Evolutionary conservation across 306 rosid genomes (phyloP).

Genomic region (Lathyrus tuberosus): DNA sequence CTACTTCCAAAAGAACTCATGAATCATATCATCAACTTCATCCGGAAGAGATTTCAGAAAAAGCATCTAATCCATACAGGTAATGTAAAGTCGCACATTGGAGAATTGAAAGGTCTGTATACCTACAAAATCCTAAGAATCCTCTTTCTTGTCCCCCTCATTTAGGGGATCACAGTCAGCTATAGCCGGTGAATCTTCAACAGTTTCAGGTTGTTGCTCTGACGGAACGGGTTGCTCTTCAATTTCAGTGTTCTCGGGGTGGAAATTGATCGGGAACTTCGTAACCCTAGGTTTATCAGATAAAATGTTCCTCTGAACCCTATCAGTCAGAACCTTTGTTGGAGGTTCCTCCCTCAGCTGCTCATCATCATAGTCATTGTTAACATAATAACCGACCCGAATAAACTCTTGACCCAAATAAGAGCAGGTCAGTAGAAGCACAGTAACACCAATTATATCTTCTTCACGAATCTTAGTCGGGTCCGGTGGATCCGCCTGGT

Average conservation of each 20-base stretch:
- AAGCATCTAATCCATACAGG: conserved; percentile 39
- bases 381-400: conserved; percentile 89
- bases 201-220: conserved; percentile 50
- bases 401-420: conserved; percentile 88
- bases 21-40: conserved; percentile 34
- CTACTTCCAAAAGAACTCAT: conserved; percentile 36
- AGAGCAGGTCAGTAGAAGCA: conserved; percentile 81
- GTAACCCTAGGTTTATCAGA: conserved; percentile 95
- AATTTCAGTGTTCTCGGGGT: conserved; percentile 59
- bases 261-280: conserved; percentile 77
- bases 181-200: conserved; percentile 45
- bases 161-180: conserved; percentile 46
- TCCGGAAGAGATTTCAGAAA: conserved; percentile 33
- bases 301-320: conserved; percentile 86
- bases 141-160: conserved; percentile 47
- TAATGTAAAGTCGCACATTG: conserved; percentile 30
- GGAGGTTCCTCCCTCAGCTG: conserved; percentile 96
- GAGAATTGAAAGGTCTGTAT: conserved; percentile 40
- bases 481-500: conserved; percentile 92
- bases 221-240: conserved; percentile 57
- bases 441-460: conserved; percentile 88
- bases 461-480: conserved; percentile 92
- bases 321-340: conserved; percentile 66
- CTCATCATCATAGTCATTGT: conserved; percentile 92
- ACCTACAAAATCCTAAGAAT: conserved; percentile 44